Conservation (phyloP, 495 filamentous ascomycete species). For the Podospora didyma region DNA sequence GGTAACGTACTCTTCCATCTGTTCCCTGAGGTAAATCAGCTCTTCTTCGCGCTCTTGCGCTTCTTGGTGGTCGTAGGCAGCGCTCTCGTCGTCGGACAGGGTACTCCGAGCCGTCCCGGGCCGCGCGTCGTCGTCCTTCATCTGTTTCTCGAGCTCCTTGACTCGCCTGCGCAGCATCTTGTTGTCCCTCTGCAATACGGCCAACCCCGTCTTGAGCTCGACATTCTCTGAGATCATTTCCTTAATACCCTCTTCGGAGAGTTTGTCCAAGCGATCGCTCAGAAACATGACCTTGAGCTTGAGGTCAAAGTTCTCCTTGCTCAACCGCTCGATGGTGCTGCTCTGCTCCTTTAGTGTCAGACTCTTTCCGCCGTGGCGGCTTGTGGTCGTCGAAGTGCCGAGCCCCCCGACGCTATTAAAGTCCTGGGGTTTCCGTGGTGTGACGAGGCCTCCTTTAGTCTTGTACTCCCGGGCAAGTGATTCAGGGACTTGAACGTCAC, state of each 20-base stretch:
- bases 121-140: slow-evolving; percentile 68
- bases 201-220: slow-evolving; percentile 83
- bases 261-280: slow-evolving; percentile 85
- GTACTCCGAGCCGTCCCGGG: slow-evolving; percentile 49
- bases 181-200: slow-evolving; percentile 83
- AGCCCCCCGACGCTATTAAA: slow-evolving; percentile 37
- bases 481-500: slow-evolving; percentile 84
- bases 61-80: slow-evolving; percentile 46
- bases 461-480: slow-evolving; percentile 82
- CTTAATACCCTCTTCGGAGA: slow-evolving; percentile 93
- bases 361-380: slow-evolving; percentile 65
- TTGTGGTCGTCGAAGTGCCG: slow-evolving; percentile 44
- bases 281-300: slow-evolving; percentile 98
- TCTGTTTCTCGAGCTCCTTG: slow-evolving; percentile 78
- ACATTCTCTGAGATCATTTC: slow-evolving; percentile 97
- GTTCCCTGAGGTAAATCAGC: slow-evolving; percentile 74
- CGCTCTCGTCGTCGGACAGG: slow-evolving; percentile 44
- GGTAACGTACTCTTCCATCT: slow-evolving; percentile 73
- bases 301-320: slow-evolving; percentile 95
- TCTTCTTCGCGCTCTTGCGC: slow-evolving; percentile 79
- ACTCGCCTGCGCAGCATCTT: slow-evolving; percentile 72
- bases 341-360: slow-evolving; percentile 96
- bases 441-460: slow-evolving; percentile 48
- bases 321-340: slow-evolving; percentile 89
- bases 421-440: slow-evolving; percentile 52